These are phyloP conservation scores for Diaporthe caulivora DNA, from an alignment of 2,329 filamentous ascomycete genomes.

Conservation along the genomic window DNA sequence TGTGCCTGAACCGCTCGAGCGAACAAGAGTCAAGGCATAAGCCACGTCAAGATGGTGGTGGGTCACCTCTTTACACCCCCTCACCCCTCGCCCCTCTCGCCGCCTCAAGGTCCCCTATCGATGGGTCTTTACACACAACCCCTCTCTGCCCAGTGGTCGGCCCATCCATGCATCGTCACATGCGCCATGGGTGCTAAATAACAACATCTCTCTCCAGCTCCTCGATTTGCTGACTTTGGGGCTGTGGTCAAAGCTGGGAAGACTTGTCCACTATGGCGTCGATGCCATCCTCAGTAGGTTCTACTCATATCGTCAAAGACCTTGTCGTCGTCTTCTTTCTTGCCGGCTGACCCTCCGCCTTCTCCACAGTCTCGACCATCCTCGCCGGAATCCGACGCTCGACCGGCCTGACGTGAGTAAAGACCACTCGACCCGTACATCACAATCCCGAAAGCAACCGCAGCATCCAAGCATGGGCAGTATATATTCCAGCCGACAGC, in stretches of 20 bases:
- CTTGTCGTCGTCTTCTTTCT: too few species aligned
- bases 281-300: conserved; percentile 90
- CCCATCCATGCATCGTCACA: conserved; percentile 38
- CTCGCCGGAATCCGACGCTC: conserved; percentile 97
- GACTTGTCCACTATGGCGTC: conserved; percentile 93
- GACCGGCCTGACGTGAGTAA: conserved; percentile 94
- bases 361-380: conserved; percentile 87
- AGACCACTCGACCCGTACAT: conserved; percentile 14
- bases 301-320: neutral
- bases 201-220: conserved; percentile 58
- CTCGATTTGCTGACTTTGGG: conserved; percentile 78
- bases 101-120: conserved; percentile 5
- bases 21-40: conserved; percentile 22
- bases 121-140: conserved; percentile 37
- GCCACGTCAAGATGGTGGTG: conserved; percentile 47
- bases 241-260: conserved; percentile 85
- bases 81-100: conserved; percentile 5
- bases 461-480: neutral
- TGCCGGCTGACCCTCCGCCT: neutral
- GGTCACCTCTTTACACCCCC: conserved; percentile 27
- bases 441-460: neutral
- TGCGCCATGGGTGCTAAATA: conserved; percentile 55
- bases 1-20: neutral
- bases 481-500: neutral
- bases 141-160: conserved; percentile 31